Percentiles rank a stretch among this genome's conserved stretches.
These are phyloP conservation scores for Yamadazyma blattariae DNA, from an alignment of 1,139 yeast genomes.

Conservation along the genomic window DNA sequence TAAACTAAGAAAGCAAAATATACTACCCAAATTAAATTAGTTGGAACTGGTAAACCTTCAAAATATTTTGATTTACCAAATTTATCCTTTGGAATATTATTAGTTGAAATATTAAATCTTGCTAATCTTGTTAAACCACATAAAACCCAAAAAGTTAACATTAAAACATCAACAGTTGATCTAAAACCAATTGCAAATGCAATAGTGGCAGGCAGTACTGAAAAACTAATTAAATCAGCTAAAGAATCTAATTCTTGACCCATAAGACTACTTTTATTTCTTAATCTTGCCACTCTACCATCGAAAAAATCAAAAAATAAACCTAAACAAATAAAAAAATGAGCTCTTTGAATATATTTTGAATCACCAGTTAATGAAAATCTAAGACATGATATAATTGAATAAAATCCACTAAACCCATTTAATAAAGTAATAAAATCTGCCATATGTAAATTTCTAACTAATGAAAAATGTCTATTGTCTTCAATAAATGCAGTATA, in stretches of 20 bases:
- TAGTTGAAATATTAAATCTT: constrained; percentile 90
- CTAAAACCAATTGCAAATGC: constrained; percentile 91
- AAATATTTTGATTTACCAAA: constrained; percentile 78
- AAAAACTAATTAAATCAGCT: constrained; percentile 91
- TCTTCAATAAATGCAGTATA: constrained; percentile 77
- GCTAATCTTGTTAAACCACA: constrained; percentile 95
- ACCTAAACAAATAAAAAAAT: constrained; percentile 82
- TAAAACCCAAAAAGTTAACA: constrained; percentile 80
- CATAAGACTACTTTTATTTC: constrained; percentile 89
- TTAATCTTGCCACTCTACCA: constrained; percentile 93
- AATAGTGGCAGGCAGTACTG: constrained; percentile 90
- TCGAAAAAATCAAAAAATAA: constrained; percentile 94
- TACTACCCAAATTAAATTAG: constrained; percentile 71
- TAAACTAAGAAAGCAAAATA: constrained; percentile 67
- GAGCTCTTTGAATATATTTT: constrained; percentile 83
- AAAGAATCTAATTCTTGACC: constrained; percentile 97
- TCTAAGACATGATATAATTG: constrained; percentile 81
- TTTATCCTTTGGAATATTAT: constrained; percentile 86
- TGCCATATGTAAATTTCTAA: constrained; percentile 87
- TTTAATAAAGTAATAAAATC: constrained; percentile 91
- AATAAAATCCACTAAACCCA: constrained; percentile 87
- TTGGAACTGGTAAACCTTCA: constrained; percentile 96
- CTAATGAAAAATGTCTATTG: constrained; percentile 71
- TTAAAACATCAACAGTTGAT: constrained; percentile 73
- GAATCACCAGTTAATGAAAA: constrained; percentile 66